Evolutionary conservation across 208 protist species (phyloP), one percentile per base, ranked within the genome.

Genomic region (Crithidia expoeki): DNA sequence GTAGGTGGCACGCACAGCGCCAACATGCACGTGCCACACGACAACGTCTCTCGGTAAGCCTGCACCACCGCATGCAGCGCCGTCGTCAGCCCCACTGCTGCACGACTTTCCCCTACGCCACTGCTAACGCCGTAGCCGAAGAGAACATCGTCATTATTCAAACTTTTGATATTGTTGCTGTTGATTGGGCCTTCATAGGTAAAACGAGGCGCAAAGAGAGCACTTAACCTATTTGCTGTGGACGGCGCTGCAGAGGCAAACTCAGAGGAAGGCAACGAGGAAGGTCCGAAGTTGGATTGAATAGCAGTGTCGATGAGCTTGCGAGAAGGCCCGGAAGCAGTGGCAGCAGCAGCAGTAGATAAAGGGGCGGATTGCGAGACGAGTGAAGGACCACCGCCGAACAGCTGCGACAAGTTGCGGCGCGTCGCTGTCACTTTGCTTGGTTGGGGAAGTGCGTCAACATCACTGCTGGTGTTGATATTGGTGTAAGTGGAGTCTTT

Each of bases 1-100:
- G 60, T 25, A 46, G 64, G 32, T 44, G 83, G 81, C 36, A 90
- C 83, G 80, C 81, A 85, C 19, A 87, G 25, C 2, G 84, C 84
- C n/a, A 84, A 61, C 34, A 85, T 66, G 50, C 80, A 86, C 27
- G 83, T 76, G 51, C 84, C 84, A 25, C 77, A 60, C 44, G 63
- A 71, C 0, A 63, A 53, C 23, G 84, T 71, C 28, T 78, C 82
- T 12, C 76, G 81, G 62, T 89, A 93, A 25, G 76, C 76, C 49
- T 89, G 68, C 36, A 89, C 74, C 2, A 80, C 46, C 6, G 74
- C 74, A 38, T 89, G 83, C 49, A 71, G n/a, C 3, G 76, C 83
- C 19, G 81, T 88, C 49, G 72, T 76, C 19, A 84, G 50, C n/a
- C 46, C 63, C 16, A 36, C 44, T 0, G 51, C 44, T 0, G 51